Evolutionary conservation across 2,329 filamentous ascomycete species (phyloP).

Genomic region (Cladosporium sphaerospermum): DNA sequence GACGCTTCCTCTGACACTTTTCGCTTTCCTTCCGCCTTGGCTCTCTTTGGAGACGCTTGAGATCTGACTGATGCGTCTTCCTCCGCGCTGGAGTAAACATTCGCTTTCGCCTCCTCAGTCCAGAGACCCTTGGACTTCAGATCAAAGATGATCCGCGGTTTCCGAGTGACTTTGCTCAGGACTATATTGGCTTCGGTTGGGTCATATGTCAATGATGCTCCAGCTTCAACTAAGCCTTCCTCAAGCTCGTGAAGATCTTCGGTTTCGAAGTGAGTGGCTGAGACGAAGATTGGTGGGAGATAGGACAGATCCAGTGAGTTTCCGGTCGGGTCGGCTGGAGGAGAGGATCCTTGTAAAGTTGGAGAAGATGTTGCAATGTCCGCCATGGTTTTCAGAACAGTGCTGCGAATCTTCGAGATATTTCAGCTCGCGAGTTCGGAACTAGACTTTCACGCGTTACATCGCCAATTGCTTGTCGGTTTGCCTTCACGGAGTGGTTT

Average conservation of each 20-base stretch:
- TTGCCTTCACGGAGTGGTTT: too few species aligned
- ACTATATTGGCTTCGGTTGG: slow-evolving; percentile 66
- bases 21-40: slow-evolving; percentile 6
- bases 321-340: neutral
- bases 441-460: too few species aligned
- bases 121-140: slow-evolving; percentile 60
- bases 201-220: slow-evolving; percentile 62
- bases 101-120: slow-evolving; percentile 44
- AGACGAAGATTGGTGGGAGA: slow-evolving; percentile 64
- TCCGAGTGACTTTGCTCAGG: slow-evolving; percentile 65
- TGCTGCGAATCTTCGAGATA: too few species aligned
- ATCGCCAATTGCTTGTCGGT: too few species aligned
- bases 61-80: neutral
- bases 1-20: neutral
- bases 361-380: neutral
- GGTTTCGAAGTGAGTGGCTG: slow-evolving; percentile 61
- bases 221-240: slow-evolving; percentile 50
- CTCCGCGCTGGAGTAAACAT: neutral
- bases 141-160: slow-evolving; percentile 69
- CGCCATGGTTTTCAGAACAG: neutral
- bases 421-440: too few species aligned
- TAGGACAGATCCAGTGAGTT: slow-evolving; percentile 35
- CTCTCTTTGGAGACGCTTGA: slow-evolving; percentile 1
- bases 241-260: slow-evolving; percentile 60
- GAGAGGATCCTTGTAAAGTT: slow-evolving; percentile 1